Base-by-base conservation (phyloP, 257 asterid species). In the Buddleja alternifolia region DNA sequence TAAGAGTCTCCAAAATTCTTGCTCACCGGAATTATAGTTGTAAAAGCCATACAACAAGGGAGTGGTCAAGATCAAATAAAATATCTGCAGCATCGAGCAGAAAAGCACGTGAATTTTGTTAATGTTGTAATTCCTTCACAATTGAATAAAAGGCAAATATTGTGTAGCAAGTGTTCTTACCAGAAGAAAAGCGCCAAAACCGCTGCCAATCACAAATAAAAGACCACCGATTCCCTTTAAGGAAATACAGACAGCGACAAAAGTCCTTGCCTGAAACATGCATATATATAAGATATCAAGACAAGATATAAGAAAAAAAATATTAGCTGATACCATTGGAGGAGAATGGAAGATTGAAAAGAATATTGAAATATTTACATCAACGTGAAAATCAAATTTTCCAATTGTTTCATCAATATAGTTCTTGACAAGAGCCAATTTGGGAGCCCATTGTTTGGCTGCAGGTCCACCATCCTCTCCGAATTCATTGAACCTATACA, bases 401-500 rank as follows among this genome's bases (percentile, higher is more conserved):
- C 90, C 90, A 10, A 81, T 37, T 53, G 50, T 74, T n/a, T 76
- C 66, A 23, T 75, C 59, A 3, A 82, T 52, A 60, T 61, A 40
- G 36, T 75, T 59, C 83, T 82, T 75, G 42, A 78, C 52, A 19
- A 69, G 53, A 34, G 63, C 76, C 71, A 86, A 64, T 74, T 82
- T 86, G 34, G 86, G 84, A 64, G 81, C 83, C 81, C 73, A 74
- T 57, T 70, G 81, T 75, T 76, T 74, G 23, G 83, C 86, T 19
- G 88, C 84, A 10, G 90, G 79, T 10, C 93, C 93, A 62, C 90
- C 90, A 68, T 82, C 82, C 16, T 75, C 85, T 42, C 90, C 90
- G 72, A 86, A 78, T 41, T 84, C 90, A 45, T 78, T 76, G 76
- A 80, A 84, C 88, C 93, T 86, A 60, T 12, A 66, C 10, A 56